Evolutionary conservation across 1,284 basidiomycete species (phyloP).

Genomic region (Ustilago lituana): DNA sequence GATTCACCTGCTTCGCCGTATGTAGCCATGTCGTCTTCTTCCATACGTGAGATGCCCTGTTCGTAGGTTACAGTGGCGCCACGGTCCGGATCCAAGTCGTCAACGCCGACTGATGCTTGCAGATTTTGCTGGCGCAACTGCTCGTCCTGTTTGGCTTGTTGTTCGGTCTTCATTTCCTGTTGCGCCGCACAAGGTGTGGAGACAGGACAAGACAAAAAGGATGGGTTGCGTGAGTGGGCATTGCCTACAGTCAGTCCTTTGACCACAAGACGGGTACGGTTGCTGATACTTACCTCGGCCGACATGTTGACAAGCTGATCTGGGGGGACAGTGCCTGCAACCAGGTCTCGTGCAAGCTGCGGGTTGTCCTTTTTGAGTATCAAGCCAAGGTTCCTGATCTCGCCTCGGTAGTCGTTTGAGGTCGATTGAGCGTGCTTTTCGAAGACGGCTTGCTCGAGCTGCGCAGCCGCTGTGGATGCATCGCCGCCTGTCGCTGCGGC

Average conservation of each 20-base stretch:
- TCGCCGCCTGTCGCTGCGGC: conserved; percentile 18
- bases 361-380: conserved; percentile 48
- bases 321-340: conserved; percentile 4
- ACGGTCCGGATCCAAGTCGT: conserved; percentile 29
- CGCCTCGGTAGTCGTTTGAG: conserved; percentile 40
- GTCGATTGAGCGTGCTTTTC: conserved; percentile 30
- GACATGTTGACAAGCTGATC: conserved; percentile 33
- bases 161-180: conserved; percentile 38
- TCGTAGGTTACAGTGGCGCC: conserved; percentile 14
- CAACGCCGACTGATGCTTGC: conserved; percentile 31
- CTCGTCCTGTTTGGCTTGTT: conserved; percentile 30
- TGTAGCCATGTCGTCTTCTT: conserved; percentile 30
- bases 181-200: not conserved
- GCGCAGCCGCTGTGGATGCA: conserved; percentile 13
- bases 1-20: conserved; percentile 40
- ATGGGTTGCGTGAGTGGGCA: too few relatives aligned
- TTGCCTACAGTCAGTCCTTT: too few relatives aligned
- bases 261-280: too few relatives aligned
- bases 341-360: conserved; percentile 30
- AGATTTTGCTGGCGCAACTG: conserved; percentile 38
- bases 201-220: too few relatives aligned
- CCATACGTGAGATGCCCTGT: conserved; percentile 27
- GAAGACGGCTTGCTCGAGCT: conserved; percentile 37
- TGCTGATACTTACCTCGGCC: conserved; percentile 16
- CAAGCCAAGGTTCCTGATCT: conserved; percentile 34